A percentile compares a stretch with the other conserved stretches of the same genome.
Evolutionary conservation across 1,284 basidiomycete genomes (phyloP).

Genomic region (Melampsora medusae): DNA sequence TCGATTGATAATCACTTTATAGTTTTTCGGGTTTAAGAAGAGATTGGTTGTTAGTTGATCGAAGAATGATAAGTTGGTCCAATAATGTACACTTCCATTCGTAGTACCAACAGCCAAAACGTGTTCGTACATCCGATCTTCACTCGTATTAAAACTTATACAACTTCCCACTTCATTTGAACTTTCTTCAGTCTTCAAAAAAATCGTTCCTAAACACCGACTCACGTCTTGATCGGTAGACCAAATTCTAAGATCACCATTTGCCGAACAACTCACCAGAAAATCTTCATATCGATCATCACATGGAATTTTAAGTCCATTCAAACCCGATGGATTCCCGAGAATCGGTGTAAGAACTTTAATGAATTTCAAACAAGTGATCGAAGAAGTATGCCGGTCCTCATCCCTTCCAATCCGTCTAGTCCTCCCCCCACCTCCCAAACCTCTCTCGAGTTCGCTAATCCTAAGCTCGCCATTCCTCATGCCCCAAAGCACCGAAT

Average conservation of each 20-base stretch:
- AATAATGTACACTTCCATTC: not conserved
- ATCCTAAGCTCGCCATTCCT: not conserved
- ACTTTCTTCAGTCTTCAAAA: not conserved
- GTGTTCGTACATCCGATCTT: not conserved
- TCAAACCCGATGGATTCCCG: not conserved
- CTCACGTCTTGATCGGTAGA: too few relatives aligned
- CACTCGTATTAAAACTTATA: not conserved
- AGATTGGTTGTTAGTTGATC: not conserved
- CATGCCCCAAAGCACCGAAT: not conserved
- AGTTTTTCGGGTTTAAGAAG: not conserved
- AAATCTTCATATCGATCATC: not conserved
- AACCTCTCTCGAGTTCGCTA: too few relatives aligned
- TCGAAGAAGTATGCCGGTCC: not conserved
- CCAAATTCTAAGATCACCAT: not conserved
- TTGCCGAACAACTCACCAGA: not conserved
- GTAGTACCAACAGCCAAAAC: not conserved
- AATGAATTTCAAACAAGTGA: not conserved
- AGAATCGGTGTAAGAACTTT: not conserved
- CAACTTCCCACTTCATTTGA: not conserved
- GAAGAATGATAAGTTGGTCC: not conserved
- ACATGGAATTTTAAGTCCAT: not conserved
- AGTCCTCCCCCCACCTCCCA: too few relatives aligned
- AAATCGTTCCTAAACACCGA: not conserved
- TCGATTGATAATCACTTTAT: too few relatives aligned
- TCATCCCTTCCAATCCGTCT: not conserved